phyloP scores from a whole-genome alignment of 176 grass and related monocot species.

The Melocanna baccifera region DNA sequence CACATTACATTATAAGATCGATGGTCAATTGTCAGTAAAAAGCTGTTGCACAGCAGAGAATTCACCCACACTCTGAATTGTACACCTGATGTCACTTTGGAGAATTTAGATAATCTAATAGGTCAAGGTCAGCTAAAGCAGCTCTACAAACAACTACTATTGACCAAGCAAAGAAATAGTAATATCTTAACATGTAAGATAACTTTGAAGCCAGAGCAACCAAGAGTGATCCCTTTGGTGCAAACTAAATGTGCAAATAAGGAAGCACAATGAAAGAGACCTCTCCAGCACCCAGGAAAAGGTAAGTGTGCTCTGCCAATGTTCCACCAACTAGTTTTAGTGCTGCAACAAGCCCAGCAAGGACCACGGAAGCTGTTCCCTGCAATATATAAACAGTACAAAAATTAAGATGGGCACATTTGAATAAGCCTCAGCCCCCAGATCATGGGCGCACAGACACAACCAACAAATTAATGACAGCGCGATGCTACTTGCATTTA shows the following conservation, averaged over 20 bases:
- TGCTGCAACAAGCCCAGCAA: conserved; percentile 83
- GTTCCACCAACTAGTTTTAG: conserved; percentile 72
- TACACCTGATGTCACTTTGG: not conserved
- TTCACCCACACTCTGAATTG: not conserved
- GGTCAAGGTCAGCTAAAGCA: not conserved
- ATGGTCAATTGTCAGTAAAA: not conserved
- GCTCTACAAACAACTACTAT: not conserved
- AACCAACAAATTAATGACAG: not conserved
- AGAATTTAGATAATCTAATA: not conserved
- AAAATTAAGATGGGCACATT: not conserved
- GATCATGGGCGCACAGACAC: not conserved
- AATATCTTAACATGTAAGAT: not conserved
- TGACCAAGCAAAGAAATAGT: not conserved
- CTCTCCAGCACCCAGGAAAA: conserved; percentile 99
- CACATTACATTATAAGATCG: not conserved
- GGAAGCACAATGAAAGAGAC: conserved; percentile 28
- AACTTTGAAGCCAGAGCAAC: not conserved
- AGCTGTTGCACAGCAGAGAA: not conserved
- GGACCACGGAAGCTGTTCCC: conserved; percentile 91
- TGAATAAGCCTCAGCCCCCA: conserved; percentile 3
- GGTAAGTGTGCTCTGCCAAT: conserved; percentile 78
- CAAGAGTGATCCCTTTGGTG: not conserved
- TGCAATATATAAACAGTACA: conserved; percentile 39
- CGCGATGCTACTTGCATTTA: not conserved
- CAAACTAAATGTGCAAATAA: not conserved